A percentile compares a stretch with the other conserved stretches of the same genome.
phyloP scores from a whole-genome alignment of 192 early-diverging fungal species.

The Thamnidium elegans region DNA sequence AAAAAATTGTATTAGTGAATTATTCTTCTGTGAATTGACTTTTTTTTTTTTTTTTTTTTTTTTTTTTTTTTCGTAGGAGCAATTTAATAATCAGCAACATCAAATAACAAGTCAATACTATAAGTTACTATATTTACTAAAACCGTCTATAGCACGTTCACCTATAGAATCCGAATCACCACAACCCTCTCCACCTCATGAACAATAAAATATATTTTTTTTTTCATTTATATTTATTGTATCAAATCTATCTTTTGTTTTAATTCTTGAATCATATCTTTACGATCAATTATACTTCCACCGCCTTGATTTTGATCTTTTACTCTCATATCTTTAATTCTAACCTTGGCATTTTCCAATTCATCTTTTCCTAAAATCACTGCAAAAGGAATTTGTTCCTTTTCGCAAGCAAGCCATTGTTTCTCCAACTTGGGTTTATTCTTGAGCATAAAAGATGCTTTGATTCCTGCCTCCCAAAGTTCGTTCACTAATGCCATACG shows the following conservation, averaged over 20 bases:
- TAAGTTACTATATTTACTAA: too few species aligned
- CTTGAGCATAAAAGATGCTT: conserved; percentile 91
- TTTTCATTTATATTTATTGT: too few species aligned
- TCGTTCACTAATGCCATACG: conserved; percentile 79
- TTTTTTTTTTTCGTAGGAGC: neutral
- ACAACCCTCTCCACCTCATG: too few species aligned
- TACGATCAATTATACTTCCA: conserved; percentile 49
- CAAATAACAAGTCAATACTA: too few species aligned
- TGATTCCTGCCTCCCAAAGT: conserved; percentile 88
- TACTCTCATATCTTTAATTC: conserved; percentile 79
- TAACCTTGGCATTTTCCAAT: conserved; percentile 68
- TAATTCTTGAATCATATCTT: conserved; percentile 59
- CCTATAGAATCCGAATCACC: too few species aligned
- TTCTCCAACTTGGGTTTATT: conserved; percentile 74
- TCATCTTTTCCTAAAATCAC: conserved; percentile 86
- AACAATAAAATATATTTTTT: too few species aligned
- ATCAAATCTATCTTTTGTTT: conserved; percentile 11
- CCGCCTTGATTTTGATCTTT: conserved; percentile 53
- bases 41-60: neutral
- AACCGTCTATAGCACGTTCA: too few species aligned
- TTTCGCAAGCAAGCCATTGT: conserved; percentile 79
- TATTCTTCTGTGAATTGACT: too few species aligned
- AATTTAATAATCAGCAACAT: neutral
- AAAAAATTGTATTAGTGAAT: too few species aligned
- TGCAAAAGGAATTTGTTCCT: conserved; percentile 83